These are phyloP conservation scores for Leptodontidium sp. DNA, from an alignment of 2,329 filamentous ascomycete genomes.

Conservation along the genomic window DNA sequence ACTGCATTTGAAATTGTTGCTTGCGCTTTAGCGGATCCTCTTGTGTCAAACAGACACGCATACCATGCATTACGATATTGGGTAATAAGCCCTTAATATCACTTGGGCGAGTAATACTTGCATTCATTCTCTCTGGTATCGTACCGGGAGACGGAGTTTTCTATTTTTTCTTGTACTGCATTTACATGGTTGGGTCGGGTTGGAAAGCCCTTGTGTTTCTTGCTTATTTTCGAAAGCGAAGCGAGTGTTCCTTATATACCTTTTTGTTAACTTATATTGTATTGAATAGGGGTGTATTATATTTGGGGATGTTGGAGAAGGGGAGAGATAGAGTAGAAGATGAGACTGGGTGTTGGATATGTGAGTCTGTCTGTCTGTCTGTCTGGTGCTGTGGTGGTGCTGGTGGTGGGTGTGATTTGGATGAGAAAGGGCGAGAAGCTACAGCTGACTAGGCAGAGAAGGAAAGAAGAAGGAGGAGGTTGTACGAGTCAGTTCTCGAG, in stretches of 20 bases:
- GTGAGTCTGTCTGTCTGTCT: not conserved
- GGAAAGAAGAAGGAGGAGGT: not conserved
- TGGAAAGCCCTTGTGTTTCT: not conserved
- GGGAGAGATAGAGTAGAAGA: not conserved
- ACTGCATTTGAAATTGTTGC: conserved; percentile 17
- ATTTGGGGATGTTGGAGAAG: not conserved
- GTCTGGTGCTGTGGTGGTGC: too few relatives aligned
- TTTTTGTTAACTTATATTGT: conserved; percentile 15
- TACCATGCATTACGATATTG: conserved; percentile 13
- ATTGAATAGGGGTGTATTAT: not conserved
- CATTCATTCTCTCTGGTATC: conserved; percentile 16
- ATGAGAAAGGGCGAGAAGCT: too few relatives aligned
- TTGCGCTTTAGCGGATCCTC: conserved; percentile 25
- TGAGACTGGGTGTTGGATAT: not conserved
- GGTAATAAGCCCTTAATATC: conserved; percentile 17
- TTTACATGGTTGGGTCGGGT: conserved; percentile 20
- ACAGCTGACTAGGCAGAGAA: not conserved
- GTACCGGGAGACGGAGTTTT: conserved; percentile 15
- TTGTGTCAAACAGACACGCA: not conserved
- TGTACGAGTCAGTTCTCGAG: not conserved
- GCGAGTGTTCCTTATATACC: conserved; percentile 8
- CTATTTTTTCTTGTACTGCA: conserved; percentile 15
- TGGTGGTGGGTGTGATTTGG: not conserved
- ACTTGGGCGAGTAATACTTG: conserved; percentile 6
- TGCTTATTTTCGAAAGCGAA: conserved; percentile 14